Base-by-base conservation (phyloP, 1,284 basidiomycete genomes). In the Trametes pubescens region DNA sequence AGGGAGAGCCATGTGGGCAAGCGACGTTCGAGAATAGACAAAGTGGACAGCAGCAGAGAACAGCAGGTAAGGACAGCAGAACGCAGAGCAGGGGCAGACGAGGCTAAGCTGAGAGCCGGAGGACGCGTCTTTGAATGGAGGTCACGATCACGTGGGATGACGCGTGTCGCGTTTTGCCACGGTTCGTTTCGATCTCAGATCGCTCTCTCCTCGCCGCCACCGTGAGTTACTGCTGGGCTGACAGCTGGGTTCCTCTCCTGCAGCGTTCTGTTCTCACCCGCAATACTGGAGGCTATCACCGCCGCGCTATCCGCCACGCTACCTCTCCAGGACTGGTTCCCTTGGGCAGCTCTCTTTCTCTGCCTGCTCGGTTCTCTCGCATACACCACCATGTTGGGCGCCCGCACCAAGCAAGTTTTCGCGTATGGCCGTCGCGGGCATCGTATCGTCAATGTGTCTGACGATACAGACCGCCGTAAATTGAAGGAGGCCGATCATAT, bases 391-490 rank as follows among this genome's bases (percentile, higher is more conserved):
- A 86, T 86, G 85, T 76, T 86, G 10, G 80, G 84, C 49, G 68
- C 84, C 60, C 81, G 82, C 67, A 92, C 90, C 13, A 91, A 90
- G 74, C 87, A 90, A 69, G 84, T 92, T 62, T 84, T 82, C 58
- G 78, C 88, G 18, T 92, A 92, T 72, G 90, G 90, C 21, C 85
- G 86, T 66, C 86, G 90, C 59, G 81, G 81, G 26, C 84, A 84
- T 58, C 86, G 90, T 46, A 84, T 92, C 21, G 81, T 92, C 70
- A 84, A 82, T 61, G 81, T 79, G 52, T 79, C 81, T 61, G 78
- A 78, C 57, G 74, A 66, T 71, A 78, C 10, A 65, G 75, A 71
- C 22, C 58, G 48, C 38, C 35, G 40, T 18, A 62, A 65, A 46
- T 52, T 53, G 11, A 54, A 57, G 37, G 61, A 64, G 32, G 16